phyloP scores from a whole-genome alignment of 1,284 basidiomycete genomes.

The Rhodotorula sp. region DNA sequence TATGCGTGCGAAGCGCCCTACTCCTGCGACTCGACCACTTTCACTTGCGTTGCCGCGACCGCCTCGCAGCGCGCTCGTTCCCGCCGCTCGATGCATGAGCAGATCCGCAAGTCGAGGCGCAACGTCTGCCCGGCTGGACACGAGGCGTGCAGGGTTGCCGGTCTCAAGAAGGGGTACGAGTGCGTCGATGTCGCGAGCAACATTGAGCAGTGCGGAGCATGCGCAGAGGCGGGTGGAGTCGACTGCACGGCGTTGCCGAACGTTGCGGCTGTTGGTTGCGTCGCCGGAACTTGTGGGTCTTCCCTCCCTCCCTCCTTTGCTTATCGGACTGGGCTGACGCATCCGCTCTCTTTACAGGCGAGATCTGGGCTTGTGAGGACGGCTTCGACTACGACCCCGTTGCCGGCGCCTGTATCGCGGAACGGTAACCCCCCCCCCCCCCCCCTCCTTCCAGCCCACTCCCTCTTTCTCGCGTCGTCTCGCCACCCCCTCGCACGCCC shows the following conservation, averaged over 20 bases:
- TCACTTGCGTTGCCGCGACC: not conserved
- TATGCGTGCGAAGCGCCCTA: constrained; percentile 7
- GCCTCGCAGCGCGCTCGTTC: constrained; percentile 24
- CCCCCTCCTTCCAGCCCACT: not conserved
- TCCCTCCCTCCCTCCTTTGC: not conserved
- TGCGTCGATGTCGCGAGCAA: constrained; percentile 25
- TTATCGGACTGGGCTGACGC: not conserved
- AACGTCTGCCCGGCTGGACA: constrained; percentile 18
- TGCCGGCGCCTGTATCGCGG: not conserved
- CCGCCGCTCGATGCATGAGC: constrained; percentile 8
- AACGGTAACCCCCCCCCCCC: not conserved
- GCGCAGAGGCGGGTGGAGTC: constrained; percentile 19
- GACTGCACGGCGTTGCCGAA: constrained; percentile 30
- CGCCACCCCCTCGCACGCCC: not conserved
- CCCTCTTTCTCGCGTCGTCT: not conserved
- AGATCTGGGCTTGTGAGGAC: constrained; percentile 23
- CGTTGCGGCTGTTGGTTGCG: constrained; percentile 21
- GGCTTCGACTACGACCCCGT: constrained; percentile 5
- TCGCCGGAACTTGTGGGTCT: constrained; percentile 5
- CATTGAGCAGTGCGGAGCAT: constrained; percentile 23
- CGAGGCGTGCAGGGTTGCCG: constrained; percentile 17
- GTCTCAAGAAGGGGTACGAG: constrained; percentile 16
- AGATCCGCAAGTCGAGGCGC: not conserved
- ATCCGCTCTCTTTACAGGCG: not conserved
- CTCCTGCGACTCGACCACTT: not conserved